These are phyloP conservation scores for Suillus ampliporus DNA, from an alignment of 768 basidiomycete species.

Conservation along the genomic window DNA sequence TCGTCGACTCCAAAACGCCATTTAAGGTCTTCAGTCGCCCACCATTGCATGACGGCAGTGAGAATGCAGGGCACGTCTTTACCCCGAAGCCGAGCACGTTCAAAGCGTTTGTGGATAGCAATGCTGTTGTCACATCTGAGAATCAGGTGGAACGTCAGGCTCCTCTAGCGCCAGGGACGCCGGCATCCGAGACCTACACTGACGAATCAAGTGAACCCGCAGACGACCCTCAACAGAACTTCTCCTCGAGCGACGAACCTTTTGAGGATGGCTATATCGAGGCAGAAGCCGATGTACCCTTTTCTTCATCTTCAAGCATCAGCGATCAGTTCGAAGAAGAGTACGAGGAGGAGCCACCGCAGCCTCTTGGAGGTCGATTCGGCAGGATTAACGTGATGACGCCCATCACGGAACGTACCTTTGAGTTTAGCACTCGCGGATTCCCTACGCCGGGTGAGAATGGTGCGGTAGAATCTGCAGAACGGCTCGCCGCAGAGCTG, in stretches of 20 bases:
- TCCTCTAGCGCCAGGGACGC: slow-evolving; percentile 21
- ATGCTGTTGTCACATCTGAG: slow-evolving; percentile 19
- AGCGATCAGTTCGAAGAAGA: slow-evolving; percentile 28
- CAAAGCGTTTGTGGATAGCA: slow-evolving; percentile 43
- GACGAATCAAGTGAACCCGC: slow-evolving; percentile 39
- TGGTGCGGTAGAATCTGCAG: slow-evolving; percentile 54
- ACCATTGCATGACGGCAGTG: slow-evolving; percentile 47
- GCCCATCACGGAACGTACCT: slow-evolving; percentile 94
- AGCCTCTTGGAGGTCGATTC: slow-evolving; percentile 75
- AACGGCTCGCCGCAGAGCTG: slow-evolving; percentile 54
- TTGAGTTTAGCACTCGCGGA: slow-evolving; percentile 75
- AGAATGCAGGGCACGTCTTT: slow-evolving; percentile 43
- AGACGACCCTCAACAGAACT: slow-evolving; percentile 23
- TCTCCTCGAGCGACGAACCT: slow-evolving; percentile 43
- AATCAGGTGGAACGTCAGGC: slow-evolving; percentile 17
- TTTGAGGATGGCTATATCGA: slow-evolving; percentile 36
- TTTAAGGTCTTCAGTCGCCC: slow-evolving; percentile 76
- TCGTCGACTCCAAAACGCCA: slow-evolving; percentile 45
- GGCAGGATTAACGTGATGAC: slow-evolving; percentile 94
- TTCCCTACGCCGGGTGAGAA: slow-evolving; percentile 43
- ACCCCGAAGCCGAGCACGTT: slow-evolving; percentile 53
- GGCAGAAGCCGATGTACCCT: slow-evolving; percentile 29
- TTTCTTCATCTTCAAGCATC: slow-evolving; percentile 31
- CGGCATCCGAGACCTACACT: slow-evolving; percentile 29
- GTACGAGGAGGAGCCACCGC: slow-evolving; percentile 35